Evolutionary conservation across 2,329 filamentous ascomycete genomes (phyloP).

Genomic region (Exutisphaerella laricina): DNA sequence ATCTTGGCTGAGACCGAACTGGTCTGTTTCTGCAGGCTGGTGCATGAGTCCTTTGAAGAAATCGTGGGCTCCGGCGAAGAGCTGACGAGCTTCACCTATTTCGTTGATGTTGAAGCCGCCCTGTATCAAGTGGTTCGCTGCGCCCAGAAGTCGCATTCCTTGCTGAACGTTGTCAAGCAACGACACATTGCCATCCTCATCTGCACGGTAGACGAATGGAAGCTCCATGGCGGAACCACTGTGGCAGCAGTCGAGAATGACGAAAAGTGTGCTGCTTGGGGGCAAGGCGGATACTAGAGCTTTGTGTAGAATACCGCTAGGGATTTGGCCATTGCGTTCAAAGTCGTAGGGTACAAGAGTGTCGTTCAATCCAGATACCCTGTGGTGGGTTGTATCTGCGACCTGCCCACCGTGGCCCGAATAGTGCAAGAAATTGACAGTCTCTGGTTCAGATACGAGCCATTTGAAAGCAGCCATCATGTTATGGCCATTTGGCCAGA

Average conservation of each 20-base stretch:
- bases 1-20: slow-evolving; percentile 41
- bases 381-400: slow-evolving; percentile 10
- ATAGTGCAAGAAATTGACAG: slow-evolving; percentile 53
- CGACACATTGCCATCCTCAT: slow-evolving; percentile 52
- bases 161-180: slow-evolving; percentile 52
- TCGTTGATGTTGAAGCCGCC: slow-evolving; percentile 46
- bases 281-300: slow-evolving; percentile 49
- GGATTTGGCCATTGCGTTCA: slow-evolving; percentile 49
- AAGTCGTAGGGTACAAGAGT: slow-evolving; percentile 32
- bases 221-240: slow-evolving; percentile 55
- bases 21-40: slow-evolving; percentile 37
- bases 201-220: slow-evolving; percentile 53
- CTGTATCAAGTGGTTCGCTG: slow-evolving; percentile 47
- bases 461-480: slow-evolving; percentile 51
- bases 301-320: slow-evolving; percentile 48
- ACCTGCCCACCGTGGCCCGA: slow-evolving; percentile 54
- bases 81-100: slow-evolving; percentile 46
- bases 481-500: slow-evolving; percentile 32
- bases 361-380: slow-evolving; percentile 28
- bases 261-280: slow-evolving; percentile 48
- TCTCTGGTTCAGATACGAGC: slow-evolving; percentile 51
- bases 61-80: slow-evolving; percentile 49
- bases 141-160: slow-evolving; percentile 46
- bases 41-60: slow-evolving; percentile 52
- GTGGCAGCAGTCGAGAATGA: slow-evolving; percentile 59